Evolutionary conservation across 2,329 filamentous ascomycete species (phyloP).

Genomic region (Ilyonectria destructans): DNA sequence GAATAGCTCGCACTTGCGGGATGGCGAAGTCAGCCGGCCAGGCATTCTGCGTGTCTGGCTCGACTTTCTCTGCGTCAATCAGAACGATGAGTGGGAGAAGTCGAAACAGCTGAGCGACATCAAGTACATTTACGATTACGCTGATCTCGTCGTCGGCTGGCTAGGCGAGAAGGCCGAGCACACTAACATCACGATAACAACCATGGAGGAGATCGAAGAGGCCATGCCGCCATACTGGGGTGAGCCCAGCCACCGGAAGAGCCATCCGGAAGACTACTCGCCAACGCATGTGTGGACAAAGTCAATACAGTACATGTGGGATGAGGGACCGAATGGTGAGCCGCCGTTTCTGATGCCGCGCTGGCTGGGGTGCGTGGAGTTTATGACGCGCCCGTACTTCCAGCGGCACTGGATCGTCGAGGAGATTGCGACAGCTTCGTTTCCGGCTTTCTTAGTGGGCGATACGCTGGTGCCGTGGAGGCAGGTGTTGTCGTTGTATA

Average conservation of each 20-base stretch:
- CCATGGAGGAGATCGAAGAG: slow-evolving; percentile 51
- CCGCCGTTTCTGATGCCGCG: slow-evolving; percentile 43
- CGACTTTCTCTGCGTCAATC: slow-evolving; percentile 52
- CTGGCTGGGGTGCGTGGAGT: slow-evolving; percentile 47
- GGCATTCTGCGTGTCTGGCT: slow-evolving; percentile 51
- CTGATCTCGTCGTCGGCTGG: slow-evolving; percentile 54
- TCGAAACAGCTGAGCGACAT: slow-evolving; percentile 49
- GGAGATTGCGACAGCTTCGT: slow-evolving; percentile 54
- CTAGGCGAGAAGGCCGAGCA: slow-evolving; percentile 50
- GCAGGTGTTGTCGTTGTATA: slow-evolving; percentile 54
- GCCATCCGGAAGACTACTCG: slow-evolving; percentile 55
- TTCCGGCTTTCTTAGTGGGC: slow-evolving; percentile 53
- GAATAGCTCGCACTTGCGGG: slow-evolving; percentile 25
- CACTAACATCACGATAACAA: slow-evolving; percentile 47
- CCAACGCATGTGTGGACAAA: slow-evolving; percentile 52
- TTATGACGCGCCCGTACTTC: slow-evolving; percentile 54
- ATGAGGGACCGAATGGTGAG: slow-evolving; percentile 41
- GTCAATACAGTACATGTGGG: slow-evolving; percentile 46
- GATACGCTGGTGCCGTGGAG: slow-evolving; percentile 57
- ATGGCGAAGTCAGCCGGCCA: slow-evolving; percentile 38
- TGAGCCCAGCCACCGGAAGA: slow-evolving; percentile 53
- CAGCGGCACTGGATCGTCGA: slow-evolving; percentile 57
- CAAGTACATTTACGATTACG: slow-evolving; percentile 50
- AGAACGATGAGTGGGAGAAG: slow-evolving; percentile 48
- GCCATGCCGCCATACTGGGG: slow-evolving; percentile 54